Evolutionary conservation across 1,284 basidiomycete species (phyloP), one percentile per base, ranked within the genome.

Genomic region (Flammula alnicola): DNA sequence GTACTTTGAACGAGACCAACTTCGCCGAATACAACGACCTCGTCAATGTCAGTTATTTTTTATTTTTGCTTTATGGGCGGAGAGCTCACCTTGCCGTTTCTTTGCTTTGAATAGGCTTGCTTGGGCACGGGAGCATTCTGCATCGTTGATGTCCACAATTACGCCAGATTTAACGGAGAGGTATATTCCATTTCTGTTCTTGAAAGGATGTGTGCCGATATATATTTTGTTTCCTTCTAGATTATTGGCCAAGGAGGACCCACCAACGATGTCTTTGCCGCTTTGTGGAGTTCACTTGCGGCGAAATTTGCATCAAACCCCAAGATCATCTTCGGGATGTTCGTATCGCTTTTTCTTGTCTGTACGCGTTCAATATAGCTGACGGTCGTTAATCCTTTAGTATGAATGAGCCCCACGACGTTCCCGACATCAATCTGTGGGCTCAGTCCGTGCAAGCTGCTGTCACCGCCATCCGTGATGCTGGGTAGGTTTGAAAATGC

Each of bases 181-280:
- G 77, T 80, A 33, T 10, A 52, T 56, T 11, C 30, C 12, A 32
- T 16, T 37, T 12, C 22, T 7, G 23, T 27, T 16, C 5, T 33
- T 27, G 16, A 30, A 7, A 3, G 36, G 1, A n/a, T 10, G 10
- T 8, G 38, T 31, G n/a, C 26, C 8, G 23, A 42, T 32, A 10
- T 25, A 17, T 26, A 12, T 17, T 20, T n/a, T n/a, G n/a, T 0
- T 44, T 27, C 19, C 4, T 38, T 32, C 16, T 27, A 79, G 75
- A 79, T 81, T 40, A 75, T 84, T 20, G 82, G 81, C 2, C 79
- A 83, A 61, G 83, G 81, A 32, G 82, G 83, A 3, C 83, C 84
- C 1, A 74, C 73, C 10, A 77, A 83, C 57, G 77, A 68, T 0
- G 59, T 79, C 44, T 82, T 84, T 54, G 82, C 82, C 2, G 64